These are phyloP conservation scores for Butyriboletus loyo DNA, from an alignment of 768 basidiomycete species.

Conservation along the genomic window DNA sequence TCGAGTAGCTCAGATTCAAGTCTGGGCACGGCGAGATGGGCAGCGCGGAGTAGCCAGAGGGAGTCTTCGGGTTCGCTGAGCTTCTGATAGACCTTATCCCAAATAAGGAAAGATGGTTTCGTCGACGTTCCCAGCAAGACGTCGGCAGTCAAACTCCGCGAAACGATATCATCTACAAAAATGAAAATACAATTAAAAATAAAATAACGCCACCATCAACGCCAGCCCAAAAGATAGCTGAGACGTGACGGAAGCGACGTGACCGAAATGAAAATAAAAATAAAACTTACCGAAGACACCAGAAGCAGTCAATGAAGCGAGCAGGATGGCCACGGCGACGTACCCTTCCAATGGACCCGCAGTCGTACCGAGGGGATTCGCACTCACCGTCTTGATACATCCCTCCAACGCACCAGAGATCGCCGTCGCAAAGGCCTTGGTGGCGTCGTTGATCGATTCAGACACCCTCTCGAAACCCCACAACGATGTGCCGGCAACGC, in stretches of 20 bases:
- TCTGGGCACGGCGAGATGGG: constrained; percentile 46
- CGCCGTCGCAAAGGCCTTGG: constrained; percentile 49
- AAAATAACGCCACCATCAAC: background rate
- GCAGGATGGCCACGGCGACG: constrained; percentile 63
- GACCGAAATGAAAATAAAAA: background rate
- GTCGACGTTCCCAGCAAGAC: constrained; percentile 45
- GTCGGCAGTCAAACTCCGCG: constrained; percentile 46
- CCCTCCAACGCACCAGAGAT: constrained; percentile 64
- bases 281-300: constrained; percentile 50
- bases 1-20: constrained; percentile 51
- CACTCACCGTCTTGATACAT: constrained; percentile 61
- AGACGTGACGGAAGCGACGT: background rate
- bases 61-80: constrained; percentile 59
- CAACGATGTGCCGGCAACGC: constrained; percentile 58
- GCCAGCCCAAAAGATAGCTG: background rate
- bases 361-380: constrained; percentile 55
- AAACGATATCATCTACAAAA: constrained; percentile 42
- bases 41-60: constrained; percentile 70
- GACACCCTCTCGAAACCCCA: constrained; percentile 42
- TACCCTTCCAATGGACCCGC: constrained; percentile 84
- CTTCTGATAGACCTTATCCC: constrained; percentile 86
- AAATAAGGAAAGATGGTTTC: constrained; percentile 84
- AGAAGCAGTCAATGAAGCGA: constrained; percentile 55
- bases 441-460: constrained; percentile 35
- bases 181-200: background rate